Evolutionary conservation across 805 yeast genomes (phyloP).

Genomic region (Ogataea ramenticola): DNA sequence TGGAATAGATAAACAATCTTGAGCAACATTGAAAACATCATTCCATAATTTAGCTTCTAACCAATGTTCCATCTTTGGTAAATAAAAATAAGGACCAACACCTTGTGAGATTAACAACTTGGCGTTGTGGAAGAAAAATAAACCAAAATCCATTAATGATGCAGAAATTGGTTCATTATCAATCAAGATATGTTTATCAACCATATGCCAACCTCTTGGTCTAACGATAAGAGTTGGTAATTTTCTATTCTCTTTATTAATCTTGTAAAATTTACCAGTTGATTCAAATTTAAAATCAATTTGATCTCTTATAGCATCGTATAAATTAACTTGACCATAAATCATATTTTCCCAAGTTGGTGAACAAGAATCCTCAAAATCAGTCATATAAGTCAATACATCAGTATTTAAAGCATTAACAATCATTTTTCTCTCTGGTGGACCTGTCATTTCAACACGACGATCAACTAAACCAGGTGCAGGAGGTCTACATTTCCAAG

Average conservation of each 20-base stretch:
- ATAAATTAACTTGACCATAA: slow-evolving; percentile 75
- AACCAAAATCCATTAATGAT: slow-evolving; percentile 72
- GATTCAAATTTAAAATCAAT: slow-evolving; percentile 38
- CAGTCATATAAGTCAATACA: slow-evolving; percentile 81
- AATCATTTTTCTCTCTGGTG: slow-evolving; percentile 78
- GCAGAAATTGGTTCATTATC: slow-evolving; percentile 76
- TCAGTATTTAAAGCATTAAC: slow-evolving; percentile 73
- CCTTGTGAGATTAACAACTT: slow-evolving; percentile 53
- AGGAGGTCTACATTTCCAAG: slow-evolving; percentile 69
- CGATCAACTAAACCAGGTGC: slow-evolving; percentile 71
- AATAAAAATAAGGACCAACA: slow-evolving; percentile 72
- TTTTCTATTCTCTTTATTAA: slow-evolving; percentile 42
- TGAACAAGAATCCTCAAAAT: slow-evolving; percentile 77
- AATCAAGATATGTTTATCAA: slow-evolving; percentile 60
- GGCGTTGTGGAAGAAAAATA: slow-evolving; percentile 74
- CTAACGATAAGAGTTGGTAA: slow-evolving; percentile 75
- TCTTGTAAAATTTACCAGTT: slow-evolving; percentile 32
- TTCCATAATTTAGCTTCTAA: slow-evolving; percentile 80
- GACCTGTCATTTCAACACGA: slow-evolving; percentile 80
- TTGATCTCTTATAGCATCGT: slow-evolving; percentile 67
- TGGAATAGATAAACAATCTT: slow-evolving; percentile 59
- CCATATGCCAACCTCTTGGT: slow-evolving; percentile 88
- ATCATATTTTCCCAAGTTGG: slow-evolving; percentile 79
- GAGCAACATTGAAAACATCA: slow-evolving; percentile 69
- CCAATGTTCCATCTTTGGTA: slow-evolving; percentile 85